phyloP scores from a whole-genome alignment of 495 filamentous ascomycete species.

The Xanthoparmelia taractica region DNA sequence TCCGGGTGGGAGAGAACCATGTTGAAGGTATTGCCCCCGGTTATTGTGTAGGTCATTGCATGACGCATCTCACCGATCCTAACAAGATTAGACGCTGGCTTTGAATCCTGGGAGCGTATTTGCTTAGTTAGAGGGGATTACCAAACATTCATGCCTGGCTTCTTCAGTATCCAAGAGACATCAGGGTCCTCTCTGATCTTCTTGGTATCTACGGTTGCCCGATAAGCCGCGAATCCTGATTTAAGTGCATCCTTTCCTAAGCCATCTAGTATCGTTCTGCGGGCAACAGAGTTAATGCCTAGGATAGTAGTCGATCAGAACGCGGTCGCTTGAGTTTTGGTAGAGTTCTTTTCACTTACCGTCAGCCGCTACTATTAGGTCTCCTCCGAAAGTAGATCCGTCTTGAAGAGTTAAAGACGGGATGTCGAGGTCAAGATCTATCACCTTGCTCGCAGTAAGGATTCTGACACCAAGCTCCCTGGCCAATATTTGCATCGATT shows the following conservation, averaged over 20 bases:
- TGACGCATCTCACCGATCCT: not conserved
- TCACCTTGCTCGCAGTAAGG: not conserved
- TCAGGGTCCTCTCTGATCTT: not conserved
- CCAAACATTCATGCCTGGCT: not conserved
- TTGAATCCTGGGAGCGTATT: not conserved
- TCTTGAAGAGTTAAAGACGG: not conserved
- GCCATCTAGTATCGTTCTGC: not conserved
- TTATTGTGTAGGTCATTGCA: slow-evolving; percentile 43
- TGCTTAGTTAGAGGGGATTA: not conserved
- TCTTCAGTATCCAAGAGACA: not conserved
- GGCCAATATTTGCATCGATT: not conserved
- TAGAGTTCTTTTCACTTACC: not conserved
- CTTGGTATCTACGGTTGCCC: not conserved
- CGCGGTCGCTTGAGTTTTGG: not conserved
- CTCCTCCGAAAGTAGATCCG: not conserved
- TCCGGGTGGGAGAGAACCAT: slow-evolving; percentile 44
- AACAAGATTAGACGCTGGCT: not conserved
- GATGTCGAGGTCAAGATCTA: not conserved
- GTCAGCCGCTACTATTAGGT: slow-evolving; percentile 2
- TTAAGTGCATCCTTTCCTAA: not conserved
- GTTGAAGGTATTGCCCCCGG: slow-evolving; percentile 41
- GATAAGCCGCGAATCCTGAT: not conserved
- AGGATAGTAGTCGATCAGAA: not conserved
- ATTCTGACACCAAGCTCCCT: not conserved
- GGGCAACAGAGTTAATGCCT: not conserved